Evolutionary conservation across 176 grass and related monocot genomes (phyloP).

Genomic region (Neostapfia colusana): DNA sequence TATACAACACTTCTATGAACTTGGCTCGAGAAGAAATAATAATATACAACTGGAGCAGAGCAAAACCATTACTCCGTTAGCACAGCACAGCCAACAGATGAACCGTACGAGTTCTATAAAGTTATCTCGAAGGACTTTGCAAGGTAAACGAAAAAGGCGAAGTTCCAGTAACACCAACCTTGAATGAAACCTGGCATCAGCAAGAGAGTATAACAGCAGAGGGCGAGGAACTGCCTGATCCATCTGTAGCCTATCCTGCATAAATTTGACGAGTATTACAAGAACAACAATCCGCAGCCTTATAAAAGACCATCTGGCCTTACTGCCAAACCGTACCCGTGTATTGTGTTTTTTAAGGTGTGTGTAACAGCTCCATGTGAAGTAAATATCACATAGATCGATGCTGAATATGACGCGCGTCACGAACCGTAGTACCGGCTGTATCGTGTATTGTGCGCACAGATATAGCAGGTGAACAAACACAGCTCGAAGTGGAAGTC

Average conservation of each 20-base stretch:
- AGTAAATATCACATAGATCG: neutral
- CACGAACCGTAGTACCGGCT: neutral
- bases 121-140: neutral
- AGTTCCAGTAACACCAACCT: slow-evolving; percentile 43
- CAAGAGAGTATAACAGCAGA: slow-evolving; percentile 75
- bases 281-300: neutral
- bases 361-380: neutral
- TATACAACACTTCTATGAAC: slow-evolving; percentile 85
- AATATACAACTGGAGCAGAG: slow-evolving; percentile 73
- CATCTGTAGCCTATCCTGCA: slow-evolving; percentile 92
- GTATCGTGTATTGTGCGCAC: neutral
- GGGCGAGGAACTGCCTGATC: slow-evolving; percentile 82
- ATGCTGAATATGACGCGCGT: neutral
- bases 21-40: slow-evolving; percentile 92
- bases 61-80: slow-evolving; percentile 8
- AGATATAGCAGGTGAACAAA: neutral
- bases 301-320: neutral
- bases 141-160: neutral
- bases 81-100: neutral
- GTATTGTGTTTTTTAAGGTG: neutral
- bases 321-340: neutral
- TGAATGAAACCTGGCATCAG: slow-evolving; percentile 91
- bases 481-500: neutral
- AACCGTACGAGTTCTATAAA: slow-evolving; percentile 1
- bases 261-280: slow-evolving; percentile 35